Percentiles rank a stretch among this genome's conserved stretches.
phyloP scores from a whole-genome alignment of 2,329 filamentous ascomycete genomes.

The Alternaria viburni region DNA sequence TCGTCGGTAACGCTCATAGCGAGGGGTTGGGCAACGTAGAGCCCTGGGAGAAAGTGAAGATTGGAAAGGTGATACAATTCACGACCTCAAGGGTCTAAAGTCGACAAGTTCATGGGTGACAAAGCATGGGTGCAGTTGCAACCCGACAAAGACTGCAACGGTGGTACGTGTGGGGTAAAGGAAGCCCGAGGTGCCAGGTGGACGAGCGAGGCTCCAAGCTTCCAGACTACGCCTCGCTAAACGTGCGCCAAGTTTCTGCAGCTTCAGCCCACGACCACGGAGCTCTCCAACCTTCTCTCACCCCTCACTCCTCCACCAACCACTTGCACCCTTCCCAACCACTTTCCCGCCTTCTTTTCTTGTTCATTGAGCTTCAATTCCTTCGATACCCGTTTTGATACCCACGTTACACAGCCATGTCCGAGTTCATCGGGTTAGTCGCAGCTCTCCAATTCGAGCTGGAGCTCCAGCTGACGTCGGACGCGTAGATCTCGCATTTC shows the following conservation, averaged over 20 bases:
- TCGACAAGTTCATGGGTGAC: neutral
- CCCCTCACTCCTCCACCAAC: constrained; percentile 16
- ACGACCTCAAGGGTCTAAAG: constrained; percentile 8
- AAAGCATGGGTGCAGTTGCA: constrained; percentile 1
- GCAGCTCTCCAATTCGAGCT: constrained; percentile 40
- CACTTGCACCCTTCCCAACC: constrained; percentile 22
- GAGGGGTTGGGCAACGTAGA: neutral
- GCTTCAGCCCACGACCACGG: constrained; percentile 23
- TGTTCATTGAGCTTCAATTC: constrained; percentile 26
- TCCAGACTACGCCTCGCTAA: constrained; percentile 23
- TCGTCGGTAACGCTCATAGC: constrained; percentile 37
- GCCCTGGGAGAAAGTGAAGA: neutral
- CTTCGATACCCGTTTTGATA: constrained; percentile 34
- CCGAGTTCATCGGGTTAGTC: constrained; percentile 66
- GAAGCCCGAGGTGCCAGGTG: constrained; percentile 4
- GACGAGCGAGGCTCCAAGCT: constrained; percentile 17
- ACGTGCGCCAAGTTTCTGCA: constrained; percentile 26
- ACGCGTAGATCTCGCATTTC: constrained; percentile 82
- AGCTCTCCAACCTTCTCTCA: constrained; percentile 16
- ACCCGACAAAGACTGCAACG: neutral
- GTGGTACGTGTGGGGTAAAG: constrained; percentile 29
- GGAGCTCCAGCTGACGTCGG: constrained; percentile 45
- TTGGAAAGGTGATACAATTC: neutral
- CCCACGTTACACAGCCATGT: constrained; percentile 54
- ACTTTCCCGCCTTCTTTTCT: constrained; percentile 28